Conservation (phyloP, 106 monocot species). For the Amphibolis antarctica region DNA sequence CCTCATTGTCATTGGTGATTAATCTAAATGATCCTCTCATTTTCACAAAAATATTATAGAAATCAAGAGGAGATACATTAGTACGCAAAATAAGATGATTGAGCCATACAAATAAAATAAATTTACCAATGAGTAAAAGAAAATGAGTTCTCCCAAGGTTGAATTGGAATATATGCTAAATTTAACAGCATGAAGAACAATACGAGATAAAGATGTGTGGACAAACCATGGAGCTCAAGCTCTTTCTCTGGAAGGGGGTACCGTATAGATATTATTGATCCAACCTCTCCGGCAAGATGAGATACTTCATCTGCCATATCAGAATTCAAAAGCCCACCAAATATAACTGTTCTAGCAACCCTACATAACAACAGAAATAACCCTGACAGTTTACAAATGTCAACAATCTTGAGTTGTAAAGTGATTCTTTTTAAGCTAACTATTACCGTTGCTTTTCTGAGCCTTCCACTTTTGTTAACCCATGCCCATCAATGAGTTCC, state of each 20-base stretch:
- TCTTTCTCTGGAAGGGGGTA: slow-evolving; percentile 80
- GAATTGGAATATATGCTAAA: no score
- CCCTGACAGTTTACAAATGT: background rate
- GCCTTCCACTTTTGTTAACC: background rate
- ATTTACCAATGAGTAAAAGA: no score
- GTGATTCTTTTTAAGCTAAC: background rate
- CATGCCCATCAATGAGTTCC: background rate
- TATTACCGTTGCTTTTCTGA: slow-evolving; percentile 11
- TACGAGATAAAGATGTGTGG: background rate
- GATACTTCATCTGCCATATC: slow-evolving; percentile 76
- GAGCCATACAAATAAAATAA: no score
- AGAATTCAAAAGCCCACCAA: slow-evolving; percentile 56
- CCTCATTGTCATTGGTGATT: no score
- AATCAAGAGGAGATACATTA: no score
- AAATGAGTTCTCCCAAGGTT: no score
- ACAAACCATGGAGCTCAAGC: slow-evolving; percentile 71
- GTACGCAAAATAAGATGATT: no score
- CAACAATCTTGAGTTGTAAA: background rate
- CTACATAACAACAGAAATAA: slow-evolving; percentile 14
- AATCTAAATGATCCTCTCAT: no score
- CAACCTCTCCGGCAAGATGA: slow-evolving; percentile 55
- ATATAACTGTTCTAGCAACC: slow-evolving; percentile 88
- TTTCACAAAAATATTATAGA: no score
- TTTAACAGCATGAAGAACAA: background rate
- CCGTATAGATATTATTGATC: slow-evolving; percentile 42